A percentile compares a stretch with the other conserved stretches of the same genome.
Evolutionary conservation across 306 rosid species (phyloP).

Genomic region (Vigna unguiculata): DNA sequence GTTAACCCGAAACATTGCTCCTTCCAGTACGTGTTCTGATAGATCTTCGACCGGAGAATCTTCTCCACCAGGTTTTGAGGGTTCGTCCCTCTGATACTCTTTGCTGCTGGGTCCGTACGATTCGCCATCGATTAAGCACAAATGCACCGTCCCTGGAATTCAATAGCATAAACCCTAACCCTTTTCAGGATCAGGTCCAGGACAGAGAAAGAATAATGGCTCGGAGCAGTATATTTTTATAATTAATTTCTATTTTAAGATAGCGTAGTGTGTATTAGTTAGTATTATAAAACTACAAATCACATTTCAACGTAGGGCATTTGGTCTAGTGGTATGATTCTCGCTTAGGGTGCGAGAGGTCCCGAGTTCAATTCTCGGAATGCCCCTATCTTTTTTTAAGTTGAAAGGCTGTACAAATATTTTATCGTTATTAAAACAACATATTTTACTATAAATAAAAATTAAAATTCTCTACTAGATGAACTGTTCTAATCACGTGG

Average conservation of each 20-base stretch:
- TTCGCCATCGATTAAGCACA: conserved; percentile 67
- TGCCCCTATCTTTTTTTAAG: background rate
- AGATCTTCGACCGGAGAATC: conserved; percentile 91
- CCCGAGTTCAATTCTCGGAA: conserved; percentile 40
- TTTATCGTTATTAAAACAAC: too few relatives aligned
- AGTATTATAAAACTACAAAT: fast-evolving
- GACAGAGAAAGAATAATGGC: background rate
- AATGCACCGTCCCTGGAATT: background rate
- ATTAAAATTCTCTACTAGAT: too few relatives aligned
- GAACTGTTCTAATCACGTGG: too few relatives aligned
- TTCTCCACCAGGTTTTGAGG: conserved; percentile 97
- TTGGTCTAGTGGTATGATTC: conserved; percentile 38
- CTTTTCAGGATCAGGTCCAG: background rate
- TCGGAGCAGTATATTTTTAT: background rate
- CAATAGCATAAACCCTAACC: conserved; percentile 42
- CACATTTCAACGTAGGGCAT: background rate
- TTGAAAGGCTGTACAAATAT: too few relatives aligned
- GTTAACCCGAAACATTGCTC: conserved; percentile 97
- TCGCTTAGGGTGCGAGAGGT: conserved; percentile 40
- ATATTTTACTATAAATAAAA: too few relatives aligned
- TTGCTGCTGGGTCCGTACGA: conserved; percentile 96
- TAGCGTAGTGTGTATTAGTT: too few relatives aligned
- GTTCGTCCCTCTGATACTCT: conserved; percentile 92
- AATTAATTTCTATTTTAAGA: background rate
- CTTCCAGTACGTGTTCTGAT: conserved; percentile 95